Base-by-base conservation (phyloP, 2,329 filamentous ascomycete species). In the Blumeriella jaapii region DNA sequence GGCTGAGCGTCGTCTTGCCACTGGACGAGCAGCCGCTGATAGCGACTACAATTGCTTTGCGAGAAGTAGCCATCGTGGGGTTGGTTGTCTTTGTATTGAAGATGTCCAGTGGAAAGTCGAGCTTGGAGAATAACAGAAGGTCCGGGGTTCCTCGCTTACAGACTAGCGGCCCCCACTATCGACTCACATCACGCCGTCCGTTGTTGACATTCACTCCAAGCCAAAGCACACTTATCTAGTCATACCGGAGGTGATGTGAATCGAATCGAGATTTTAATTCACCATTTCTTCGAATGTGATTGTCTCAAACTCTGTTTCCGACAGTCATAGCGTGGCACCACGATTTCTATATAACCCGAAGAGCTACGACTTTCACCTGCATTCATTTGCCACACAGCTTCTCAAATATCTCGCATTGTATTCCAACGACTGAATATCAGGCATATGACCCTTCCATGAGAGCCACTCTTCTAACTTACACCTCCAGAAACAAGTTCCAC, bases 1-100 rank as follows among this genome's bases (percentile, higher is more conserved):
- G 74, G 13, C 86, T 82, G 10, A 98, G 71, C 2, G 91, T 96
- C 2, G 91, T 96, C 64, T 98, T 98, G 41, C 91, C 91, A 50
- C 82, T 89, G 3, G 82, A 93, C 2, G 89, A 95, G 45, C 82
- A 84, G 37, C 91, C 91, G 24, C 84, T 93, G 39, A 96, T 76
- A 40, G 78, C 85, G 36, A 96, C 64, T 27, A 94, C 63, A 41
- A 89, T 31, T 8, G 55, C 53, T 36, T 55, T 55, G 2, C 33
- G 36, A 36, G 29, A 13, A 36, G 15, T 19, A n/a, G 26, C 8
- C 46, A 48, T 48, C 7, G 17, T 26, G 14, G 23, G 33, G 20
- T 18, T 25, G 20, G 6, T 30, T 11, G 6, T 7, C n/a, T 16
- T n/a, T 11, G 14, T 20, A n/a, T n/a, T n/a, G n/a, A n/a, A n/a